Percentiles rank a stretch among this genome's conserved stretches.
phyloP scores from a whole-genome alignment of 148 eudicot species.

The Chenopodium berlandieri region DNA sequence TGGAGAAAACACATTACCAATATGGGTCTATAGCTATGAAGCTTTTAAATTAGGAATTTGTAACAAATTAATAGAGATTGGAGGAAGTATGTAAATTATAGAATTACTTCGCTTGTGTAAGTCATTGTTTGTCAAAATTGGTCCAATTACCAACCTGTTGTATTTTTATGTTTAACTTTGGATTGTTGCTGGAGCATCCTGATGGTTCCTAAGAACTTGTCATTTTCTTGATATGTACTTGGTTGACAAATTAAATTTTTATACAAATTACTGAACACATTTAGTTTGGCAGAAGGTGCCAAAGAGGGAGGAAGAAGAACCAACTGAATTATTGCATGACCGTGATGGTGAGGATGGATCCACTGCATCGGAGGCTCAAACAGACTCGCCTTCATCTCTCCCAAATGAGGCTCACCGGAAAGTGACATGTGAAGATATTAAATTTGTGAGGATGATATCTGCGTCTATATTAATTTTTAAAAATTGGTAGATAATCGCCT shows the following conservation, averaged over 20 bases:
- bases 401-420: not conserved
- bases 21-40: too few relatives aligned
- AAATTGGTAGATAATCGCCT: not conserved
- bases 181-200: not conserved
- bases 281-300: conserved; percentile 11
- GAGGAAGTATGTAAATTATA: too few relatives aligned
- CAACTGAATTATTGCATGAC: conserved; percentile 5
- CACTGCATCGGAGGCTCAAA: conserved; percentile 8
- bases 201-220: not conserved
- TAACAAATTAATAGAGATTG: too few relatives aligned
- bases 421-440: conserved; percentile 1
- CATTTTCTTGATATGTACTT: not conserved
- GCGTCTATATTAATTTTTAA: not conserved
- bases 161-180: not conserved
- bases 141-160: not conserved
- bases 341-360: conserved; percentile 1
- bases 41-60: too few relatives aligned
- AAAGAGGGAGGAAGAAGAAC: not conserved
- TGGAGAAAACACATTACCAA: too few relatives aligned
- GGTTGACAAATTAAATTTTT: not conserved
- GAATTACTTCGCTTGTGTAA: not conserved
- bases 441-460: conserved; percentile 3
- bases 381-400: conserved; percentile 12
- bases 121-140: not conserved
- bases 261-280: not conserved